Conservation (phyloP, 805 yeast species). For the Danielia oregonensis region DNA sequence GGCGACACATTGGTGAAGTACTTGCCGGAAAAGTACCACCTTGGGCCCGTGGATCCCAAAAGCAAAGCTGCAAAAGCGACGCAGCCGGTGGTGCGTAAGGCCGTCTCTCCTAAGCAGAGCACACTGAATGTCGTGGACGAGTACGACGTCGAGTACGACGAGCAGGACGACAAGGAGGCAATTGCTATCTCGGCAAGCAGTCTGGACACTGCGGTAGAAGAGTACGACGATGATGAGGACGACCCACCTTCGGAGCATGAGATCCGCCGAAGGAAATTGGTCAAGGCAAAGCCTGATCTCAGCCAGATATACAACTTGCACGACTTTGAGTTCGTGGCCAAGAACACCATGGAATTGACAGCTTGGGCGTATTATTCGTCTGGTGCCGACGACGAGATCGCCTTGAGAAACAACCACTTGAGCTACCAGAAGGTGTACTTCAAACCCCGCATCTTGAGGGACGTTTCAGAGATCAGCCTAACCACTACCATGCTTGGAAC, state of each 20-base stretch:
- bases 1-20: constrained; percentile 71
- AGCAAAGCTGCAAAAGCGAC: constrained; percentile 2
- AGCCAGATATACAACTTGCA: constrained; percentile 68
- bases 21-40: constrained; percentile 42
- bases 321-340: constrained; percentile 87
- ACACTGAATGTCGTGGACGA: constrained; percentile 11
- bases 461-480: constrained; percentile 28
- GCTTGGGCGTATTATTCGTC: constrained; percentile 81
- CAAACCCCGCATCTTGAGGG: constrained; percentile 41
- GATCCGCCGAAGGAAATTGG: constrained; percentile 4
- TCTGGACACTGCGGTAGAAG: constrained; percentile 5
- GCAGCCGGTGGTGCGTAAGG: no score
- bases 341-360: constrained; percentile 64
- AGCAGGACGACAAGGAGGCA: constrained; percentile 32
- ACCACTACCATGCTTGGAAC: constrained; percentile 27
- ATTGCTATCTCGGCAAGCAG: constrained; percentile 1
- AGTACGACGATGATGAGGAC: constrained; percentile 22
- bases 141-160: constrained; percentile 26
- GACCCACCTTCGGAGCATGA: constrained; percentile 14
- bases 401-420: constrained; percentile 41
- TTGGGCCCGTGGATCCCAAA: constrained; percentile 31
- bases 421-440: constrained; percentile 42
- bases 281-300: constrained; percentile 59
- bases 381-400: constrained; percentile 48
- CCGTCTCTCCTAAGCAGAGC: neutral